Conservation (phyloP, 2,329 filamentous ascomycete genomes). For the Leptographium flavum region DNA sequence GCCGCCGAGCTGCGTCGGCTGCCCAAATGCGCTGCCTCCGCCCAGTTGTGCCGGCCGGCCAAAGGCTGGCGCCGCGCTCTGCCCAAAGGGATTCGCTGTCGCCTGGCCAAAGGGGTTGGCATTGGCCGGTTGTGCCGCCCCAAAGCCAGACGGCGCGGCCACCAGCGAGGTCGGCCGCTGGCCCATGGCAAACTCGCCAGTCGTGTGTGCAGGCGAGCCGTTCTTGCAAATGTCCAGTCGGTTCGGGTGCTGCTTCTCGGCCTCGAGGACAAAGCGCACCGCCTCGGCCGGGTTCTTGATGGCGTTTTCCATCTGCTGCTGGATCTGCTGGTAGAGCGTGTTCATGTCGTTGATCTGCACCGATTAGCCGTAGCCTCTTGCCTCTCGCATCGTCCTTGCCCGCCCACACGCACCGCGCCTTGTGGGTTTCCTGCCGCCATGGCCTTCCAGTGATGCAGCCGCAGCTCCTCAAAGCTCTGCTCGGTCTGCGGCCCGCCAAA, state of each 20-base stretch:
- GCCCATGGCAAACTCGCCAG: slow-evolving; percentile 30
- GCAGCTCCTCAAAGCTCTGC: slow-evolving; percentile 78
- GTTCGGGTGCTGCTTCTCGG: slow-evolving; percentile 60
- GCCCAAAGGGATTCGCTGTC: slow-evolving; percentile 23
- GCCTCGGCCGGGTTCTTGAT: slow-evolving; percentile 58
- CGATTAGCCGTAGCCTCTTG: too few relatives aligned
- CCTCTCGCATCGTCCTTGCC: too few relatives aligned
- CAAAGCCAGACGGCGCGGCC: slow-evolving; percentile 17
- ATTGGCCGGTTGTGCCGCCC: slow-evolving; percentile 14
- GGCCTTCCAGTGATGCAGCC: slow-evolving; percentile 54
- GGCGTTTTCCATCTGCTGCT: slow-evolving; percentile 59
- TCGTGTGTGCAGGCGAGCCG: slow-evolving; percentile 25
- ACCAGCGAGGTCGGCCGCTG: slow-evolving; percentile 18
- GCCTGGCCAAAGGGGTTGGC: slow-evolving; percentile 21
- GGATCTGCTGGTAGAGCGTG: slow-evolving; percentile 46
- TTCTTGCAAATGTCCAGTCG: slow-evolving; percentile 48
- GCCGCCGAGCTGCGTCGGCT: slow-evolving; percentile 15
- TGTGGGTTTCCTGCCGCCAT: slow-evolving; percentile 44
- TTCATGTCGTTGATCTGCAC: slow-evolving; percentile 44
- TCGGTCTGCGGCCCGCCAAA: slow-evolving; percentile 70
- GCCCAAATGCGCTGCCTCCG: slow-evolving; percentile 14
- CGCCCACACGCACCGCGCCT: slow-evolving; percentile 35
- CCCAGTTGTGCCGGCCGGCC: slow-evolving; percentile 12
- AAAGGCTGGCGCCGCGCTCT: slow-evolving; percentile 5
- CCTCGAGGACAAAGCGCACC: slow-evolving; percentile 51